Evolutionary conservation across 1,284 basidiomycete species (phyloP), one percentile per base, ranked within the genome.

Genomic region (Puccinia polysora): DNA sequence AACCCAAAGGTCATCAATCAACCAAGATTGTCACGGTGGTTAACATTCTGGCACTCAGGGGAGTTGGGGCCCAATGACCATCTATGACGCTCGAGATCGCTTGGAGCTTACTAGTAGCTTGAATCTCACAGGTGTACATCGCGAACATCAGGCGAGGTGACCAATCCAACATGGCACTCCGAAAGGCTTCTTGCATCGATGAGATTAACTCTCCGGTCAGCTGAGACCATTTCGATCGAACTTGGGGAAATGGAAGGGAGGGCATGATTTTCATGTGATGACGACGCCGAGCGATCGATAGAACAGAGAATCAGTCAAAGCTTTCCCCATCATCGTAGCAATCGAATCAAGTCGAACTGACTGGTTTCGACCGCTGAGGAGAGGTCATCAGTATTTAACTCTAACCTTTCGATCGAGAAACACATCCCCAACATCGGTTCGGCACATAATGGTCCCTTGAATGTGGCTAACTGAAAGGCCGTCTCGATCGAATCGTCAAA

Each of bases 61-160:
- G 10, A 43, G 18, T 43, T 18, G 8, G 40, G 40, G 18, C 18
- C 10, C 40, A 43, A 43, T 8, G 40, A 4, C 5, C 18, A 14
- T 45, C 5, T 10, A 28, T 12, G 55, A 28, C 2, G 28, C 56
- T 50, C 43, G 23, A 20, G 18, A 18, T 14, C 6, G 18, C 49
- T 8, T 10, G 14, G n/a, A 83, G 73, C 89, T 80, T 79, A 94
- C 93, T 92, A 8, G 94, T 93, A 0, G 94, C 91, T 82, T 97
- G 96, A 74, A 99, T 97, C 79, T 98, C 94, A 81, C 96, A 99
- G 5, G 89, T 89, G 81, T 99, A 99, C 91, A 97, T 97, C 0
- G 96, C 96, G 69, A 98, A 83, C 87, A 96, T 91, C 76, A 98
- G 84, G 50, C 96, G 85, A 18, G 96, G 96, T 7, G 92, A 96